Evolutionary conservation across 345 rosid species (phyloP).

Genomic region (Hypericum perforatum): DNA sequence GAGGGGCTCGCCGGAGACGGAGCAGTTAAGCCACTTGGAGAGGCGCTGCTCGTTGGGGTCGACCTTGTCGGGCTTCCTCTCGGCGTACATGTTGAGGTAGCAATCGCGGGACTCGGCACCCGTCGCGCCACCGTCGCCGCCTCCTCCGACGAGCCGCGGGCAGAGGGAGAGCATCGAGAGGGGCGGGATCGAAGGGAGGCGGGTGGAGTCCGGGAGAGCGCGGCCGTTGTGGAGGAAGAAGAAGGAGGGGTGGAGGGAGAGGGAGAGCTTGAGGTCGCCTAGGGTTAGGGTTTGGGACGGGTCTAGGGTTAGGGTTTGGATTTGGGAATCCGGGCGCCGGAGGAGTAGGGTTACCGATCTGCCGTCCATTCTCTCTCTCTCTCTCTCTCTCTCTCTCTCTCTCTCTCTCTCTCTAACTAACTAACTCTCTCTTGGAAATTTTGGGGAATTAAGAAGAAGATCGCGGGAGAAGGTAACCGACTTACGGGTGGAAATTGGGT

Average conservation of each 20-base stretch:
- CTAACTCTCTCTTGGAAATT: too few species aligned
- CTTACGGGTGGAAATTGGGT: too few species aligned
- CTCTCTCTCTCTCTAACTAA: too few species aligned
- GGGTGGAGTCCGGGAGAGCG: slow-evolving; percentile 34
- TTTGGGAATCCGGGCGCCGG: slow-evolving; percentile 26
- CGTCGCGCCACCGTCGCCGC: slow-evolving; percentile 99
- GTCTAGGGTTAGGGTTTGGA: slow-evolving; percentile 35
- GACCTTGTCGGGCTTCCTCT: slow-evolving; percentile 79
- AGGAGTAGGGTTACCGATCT: slow-evolving; percentile 14
- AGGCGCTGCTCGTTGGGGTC: slow-evolving; percentile 91
- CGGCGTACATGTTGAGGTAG: slow-evolving; percentile 95
- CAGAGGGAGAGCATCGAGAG: slow-evolving; percentile 48
- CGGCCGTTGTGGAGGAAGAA: slow-evolving; percentile 58
- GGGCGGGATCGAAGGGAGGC: slow-evolving; percentile 32
- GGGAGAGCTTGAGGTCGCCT: slow-evolving; percentile 30
- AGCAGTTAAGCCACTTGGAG: slow-evolving; percentile 77
- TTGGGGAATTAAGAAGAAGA: too few species aligned
- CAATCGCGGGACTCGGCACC: slow-evolving; percentile 96
- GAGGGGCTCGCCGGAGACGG: slow-evolving; percentile 70
- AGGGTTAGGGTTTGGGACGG: slow-evolving; percentile 33
- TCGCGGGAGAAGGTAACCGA: too few species aligned
- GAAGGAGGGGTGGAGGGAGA: slow-evolving; percentile 31
- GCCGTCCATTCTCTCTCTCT: too few species aligned
- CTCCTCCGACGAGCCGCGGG: slow-evolving; percentile 66
- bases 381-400: too few species aligned